phyloP scores from a whole-genome alignment of 352 stramenopile species.

The Pythium monospermum region DNA sequence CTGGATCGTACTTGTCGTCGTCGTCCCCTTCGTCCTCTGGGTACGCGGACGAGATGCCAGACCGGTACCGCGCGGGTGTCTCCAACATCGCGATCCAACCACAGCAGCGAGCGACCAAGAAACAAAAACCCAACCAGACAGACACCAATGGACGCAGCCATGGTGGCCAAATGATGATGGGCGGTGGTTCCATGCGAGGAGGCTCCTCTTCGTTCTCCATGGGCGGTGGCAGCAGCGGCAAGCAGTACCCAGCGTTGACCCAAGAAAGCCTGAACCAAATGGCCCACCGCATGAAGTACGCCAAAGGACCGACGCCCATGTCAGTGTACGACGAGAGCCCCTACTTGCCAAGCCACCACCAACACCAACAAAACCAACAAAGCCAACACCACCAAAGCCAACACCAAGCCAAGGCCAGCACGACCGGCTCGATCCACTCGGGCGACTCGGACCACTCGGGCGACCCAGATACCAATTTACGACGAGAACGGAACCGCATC shows the following conservation, averaged over 20 bases:
- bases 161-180: constrained; percentile 1
- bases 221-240: background rate
- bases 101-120: constrained; percentile 38
- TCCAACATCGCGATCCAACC: constrained; percentile 59
- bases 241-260: constrained; percentile 34
- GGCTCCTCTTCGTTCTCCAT: too few relatives aligned
- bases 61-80: constrained; percentile 48
- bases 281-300: constrained; percentile 47
- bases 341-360: constrained; percentile 43
- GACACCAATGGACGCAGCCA: background rate
- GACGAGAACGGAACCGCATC: constrained; percentile 82
- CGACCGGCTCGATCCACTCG: constrained; percentile 63
- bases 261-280: constrained; percentile 62
- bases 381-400: constrained; percentile 46
- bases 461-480: constrained; percentile 68
- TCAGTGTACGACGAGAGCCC: constrained; percentile 62
- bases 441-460: constrained; percentile 57
- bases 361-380: constrained; percentile 25
- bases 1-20: constrained; percentile 17
- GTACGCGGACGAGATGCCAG: constrained; percentile 27
- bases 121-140: constrained; percentile 38
- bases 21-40: constrained; percentile 13
- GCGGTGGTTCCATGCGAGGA: constrained; percentile 1
- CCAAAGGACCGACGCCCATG: constrained; percentile 23
- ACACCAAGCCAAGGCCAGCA: constrained; percentile 32